phyloP scores from a whole-genome alignment of 1,139 yeast genomes.

The Arxiozyma heterogenica region DNA sequence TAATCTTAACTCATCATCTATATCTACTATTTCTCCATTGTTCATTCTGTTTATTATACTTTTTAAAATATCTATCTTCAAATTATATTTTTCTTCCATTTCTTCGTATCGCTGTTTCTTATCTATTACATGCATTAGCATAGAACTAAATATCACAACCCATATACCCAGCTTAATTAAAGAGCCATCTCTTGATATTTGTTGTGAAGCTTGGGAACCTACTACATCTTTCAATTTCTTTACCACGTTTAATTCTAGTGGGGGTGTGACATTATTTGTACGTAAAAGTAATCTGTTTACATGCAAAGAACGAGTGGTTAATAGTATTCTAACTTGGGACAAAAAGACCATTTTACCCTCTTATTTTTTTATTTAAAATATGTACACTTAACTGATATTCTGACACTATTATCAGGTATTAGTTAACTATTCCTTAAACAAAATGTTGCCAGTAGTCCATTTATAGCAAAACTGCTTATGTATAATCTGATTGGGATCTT shows the following conservation, averaged over 20 bases:
- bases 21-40: slow-evolving; percentile 22
- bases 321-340: background rate
- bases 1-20: slow-evolving; percentile 28
- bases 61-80: slow-evolving; percentile 30
- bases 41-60: slow-evolving; percentile 24
- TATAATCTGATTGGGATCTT: too few species aligned
- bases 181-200: slow-evolving; percentile 18
- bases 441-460: too few species aligned
- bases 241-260: background rate
- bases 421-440: too few species aligned
- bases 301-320: background rate
- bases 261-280: background rate
- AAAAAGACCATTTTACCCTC: background rate
- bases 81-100: slow-evolving; percentile 33
- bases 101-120: slow-evolving; percentile 34
- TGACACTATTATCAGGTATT: too few species aligned
- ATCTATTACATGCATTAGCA: slow-evolving; percentile 32
- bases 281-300: background rate
- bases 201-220: background rate
- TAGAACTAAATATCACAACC: slow-evolving; percentile 31
- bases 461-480: too few species aligned
- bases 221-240: background rate
- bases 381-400: too few species aligned
- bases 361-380: too few species aligned
- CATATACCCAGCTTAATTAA: slow-evolving; percentile 29